Percentiles rank a stretch among this genome's conserved stretches.
phyloP scores from a whole-genome alignment of 306 rosid genomes.

The Glycine latifolia region DNA sequence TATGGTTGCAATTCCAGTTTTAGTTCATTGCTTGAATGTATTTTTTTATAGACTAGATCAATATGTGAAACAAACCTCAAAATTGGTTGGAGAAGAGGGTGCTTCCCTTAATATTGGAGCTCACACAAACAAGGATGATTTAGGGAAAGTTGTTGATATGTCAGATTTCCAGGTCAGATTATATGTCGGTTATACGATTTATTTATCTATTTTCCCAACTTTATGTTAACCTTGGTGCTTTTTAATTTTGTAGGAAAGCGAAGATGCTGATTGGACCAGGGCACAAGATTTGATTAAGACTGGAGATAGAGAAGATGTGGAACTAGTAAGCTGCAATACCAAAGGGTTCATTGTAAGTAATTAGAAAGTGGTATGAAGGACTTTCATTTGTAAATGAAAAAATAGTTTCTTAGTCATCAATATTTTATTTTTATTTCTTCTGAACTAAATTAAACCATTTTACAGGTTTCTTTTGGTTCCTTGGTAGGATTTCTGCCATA shows the following conservation, averaged over 20 bases:
- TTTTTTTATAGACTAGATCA: constrained; percentile 69
- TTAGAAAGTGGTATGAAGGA: constrained; percentile 15
- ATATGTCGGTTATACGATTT: constrained; percentile 31
- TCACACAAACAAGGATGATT: constrained; percentile 41
- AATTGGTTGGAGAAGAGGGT: constrained; percentile 47
- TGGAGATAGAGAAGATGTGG: constrained; percentile 76
- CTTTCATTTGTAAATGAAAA: constrained; percentile 29
- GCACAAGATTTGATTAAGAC: constrained; percentile 67
- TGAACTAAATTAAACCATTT: constrained; percentile 51
- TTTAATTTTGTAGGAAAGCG: constrained; percentile 58
- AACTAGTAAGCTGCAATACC: constrained; percentile 77
- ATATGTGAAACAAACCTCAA: constrained; percentile 52
- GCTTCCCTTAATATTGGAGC: constrained; percentile 40
- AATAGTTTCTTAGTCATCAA: not conserved
- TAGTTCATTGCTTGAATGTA: constrained; percentile 44
- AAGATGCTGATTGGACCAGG: constrained; percentile 78
- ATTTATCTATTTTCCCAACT: constrained; percentile 30
- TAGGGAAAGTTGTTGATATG: constrained; percentile 47
- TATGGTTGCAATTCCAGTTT: constrained; percentile 45
- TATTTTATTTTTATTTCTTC: constrained; percentile 35
- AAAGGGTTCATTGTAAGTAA: constrained; percentile 92
- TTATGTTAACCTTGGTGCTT: constrained; percentile 31
- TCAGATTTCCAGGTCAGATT: constrained; percentile 66
- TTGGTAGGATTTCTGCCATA: constrained; percentile 92
- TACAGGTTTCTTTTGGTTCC: constrained; percentile 89